Conservation (phyloP, 192 early-diverging fungal genomes). For the Coemansia reversa region DNA sequence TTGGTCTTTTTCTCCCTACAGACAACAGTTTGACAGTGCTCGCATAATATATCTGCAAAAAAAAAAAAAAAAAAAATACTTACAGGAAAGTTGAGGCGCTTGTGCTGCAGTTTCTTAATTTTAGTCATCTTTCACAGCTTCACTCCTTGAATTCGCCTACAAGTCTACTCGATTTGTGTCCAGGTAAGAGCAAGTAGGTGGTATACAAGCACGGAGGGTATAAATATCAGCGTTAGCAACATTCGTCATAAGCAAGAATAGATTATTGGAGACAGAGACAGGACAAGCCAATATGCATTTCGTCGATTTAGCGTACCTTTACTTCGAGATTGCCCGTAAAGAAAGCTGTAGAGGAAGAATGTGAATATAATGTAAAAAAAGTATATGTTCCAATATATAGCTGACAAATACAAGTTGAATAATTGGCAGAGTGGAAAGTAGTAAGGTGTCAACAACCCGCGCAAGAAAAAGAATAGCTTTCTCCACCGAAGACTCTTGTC, state of each 20-base stretch:
- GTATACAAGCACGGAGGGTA: not conserved
- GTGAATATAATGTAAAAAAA: not conserved
- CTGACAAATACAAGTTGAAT: not conserved
- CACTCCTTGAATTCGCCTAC: conserved; percentile 1
- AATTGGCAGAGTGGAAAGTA: not conserved
- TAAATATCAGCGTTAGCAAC: not conserved
- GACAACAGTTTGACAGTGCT: not conserved
- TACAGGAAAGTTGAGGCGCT: conserved; percentile 54
- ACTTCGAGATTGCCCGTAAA: not conserved
- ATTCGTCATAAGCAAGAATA: not conserved
- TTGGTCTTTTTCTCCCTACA: not conserved
- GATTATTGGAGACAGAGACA: not conserved
- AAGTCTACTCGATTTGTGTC: not conserved
- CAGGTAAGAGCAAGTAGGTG: not conserved
- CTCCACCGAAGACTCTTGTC: not conserved
- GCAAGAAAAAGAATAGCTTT: not conserved
- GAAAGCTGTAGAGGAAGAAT: not conserved
- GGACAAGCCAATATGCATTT: not conserved
- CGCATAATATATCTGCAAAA: not conserved
- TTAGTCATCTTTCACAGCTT: conserved; percentile 31
- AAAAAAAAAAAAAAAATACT: no score
- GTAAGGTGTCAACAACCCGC: not conserved
- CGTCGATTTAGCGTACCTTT: not conserved
- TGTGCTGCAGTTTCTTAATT: conserved; percentile 55
- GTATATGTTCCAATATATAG: not conserved